Conservation (phyloP, 192 early-diverging fungal species). For the Mortierella antarctica region DNA sequence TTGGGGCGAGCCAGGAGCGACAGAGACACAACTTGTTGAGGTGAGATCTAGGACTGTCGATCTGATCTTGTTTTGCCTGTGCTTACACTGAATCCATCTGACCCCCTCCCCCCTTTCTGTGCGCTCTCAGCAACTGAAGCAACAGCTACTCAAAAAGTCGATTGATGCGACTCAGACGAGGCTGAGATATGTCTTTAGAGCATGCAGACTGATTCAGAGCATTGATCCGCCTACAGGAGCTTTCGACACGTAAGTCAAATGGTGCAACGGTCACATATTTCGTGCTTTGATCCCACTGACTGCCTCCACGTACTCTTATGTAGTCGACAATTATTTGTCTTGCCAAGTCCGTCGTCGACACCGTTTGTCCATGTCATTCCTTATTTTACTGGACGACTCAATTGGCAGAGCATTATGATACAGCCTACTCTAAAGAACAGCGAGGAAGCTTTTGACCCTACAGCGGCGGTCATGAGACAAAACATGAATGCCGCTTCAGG, state of each 20-base stretch:
- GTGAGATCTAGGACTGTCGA: constrained; percentile 2
- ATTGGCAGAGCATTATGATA: neutral
- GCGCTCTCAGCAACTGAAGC: constrained; percentile 18
- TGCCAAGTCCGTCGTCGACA: constrained; percentile 38
- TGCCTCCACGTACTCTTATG: no score
- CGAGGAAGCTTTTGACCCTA: constrained; percentile 24
- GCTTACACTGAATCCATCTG: no score
- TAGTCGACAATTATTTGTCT: constrained; percentile 49
- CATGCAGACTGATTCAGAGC: constrained; percentile 35
- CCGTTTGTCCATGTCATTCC: constrained; percentile 50
- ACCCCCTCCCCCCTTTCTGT: no score
- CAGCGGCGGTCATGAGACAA: constrained; percentile 23
- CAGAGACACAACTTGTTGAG: constrained; percentile 29
- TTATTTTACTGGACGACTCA: constrained; percentile 13
- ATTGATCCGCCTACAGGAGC: constrained; percentile 19
- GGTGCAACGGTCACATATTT: neutral
- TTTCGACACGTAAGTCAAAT: constrained; percentile 32
- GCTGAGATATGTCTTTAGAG: constrained; percentile 35
- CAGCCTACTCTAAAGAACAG: neutral
- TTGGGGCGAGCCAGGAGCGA: constrained; percentile 32
- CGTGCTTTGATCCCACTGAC: no score
- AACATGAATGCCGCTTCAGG: constrained; percentile 2
- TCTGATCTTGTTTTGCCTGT: no score
- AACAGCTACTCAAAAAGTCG: constrained; percentile 41
- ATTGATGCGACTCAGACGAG: constrained; percentile 38